Percentiles rank a stretch among this genome's conserved stretches.
Evolutionary conservation across 305 asterid genomes (phyloP).

Genomic region (Fraxinus greggii): DNA sequence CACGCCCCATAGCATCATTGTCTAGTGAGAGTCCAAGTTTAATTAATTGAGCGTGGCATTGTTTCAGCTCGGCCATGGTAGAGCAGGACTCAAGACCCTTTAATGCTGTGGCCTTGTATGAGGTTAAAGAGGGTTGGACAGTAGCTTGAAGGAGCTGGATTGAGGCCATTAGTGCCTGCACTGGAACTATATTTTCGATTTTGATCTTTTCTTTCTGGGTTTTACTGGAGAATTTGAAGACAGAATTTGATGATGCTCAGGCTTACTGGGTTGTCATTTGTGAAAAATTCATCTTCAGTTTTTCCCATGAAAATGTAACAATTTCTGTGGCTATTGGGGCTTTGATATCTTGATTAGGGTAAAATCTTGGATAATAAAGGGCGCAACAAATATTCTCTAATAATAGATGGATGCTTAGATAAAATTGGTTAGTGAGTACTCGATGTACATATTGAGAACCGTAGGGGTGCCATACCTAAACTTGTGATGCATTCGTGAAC

Average conservation of each 20-base stretch:
- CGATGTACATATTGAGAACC: background rate
- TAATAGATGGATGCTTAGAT: background rate
- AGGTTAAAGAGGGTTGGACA: conserved; percentile 21
- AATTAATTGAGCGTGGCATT: conserved; percentile 62
- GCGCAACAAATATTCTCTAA: background rate
- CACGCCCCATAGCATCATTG: conserved; percentile 69
- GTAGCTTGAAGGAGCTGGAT: conserved; percentile 29
- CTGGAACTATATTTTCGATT: background rate
- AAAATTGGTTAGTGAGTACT: background rate
- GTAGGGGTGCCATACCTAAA: background rate
- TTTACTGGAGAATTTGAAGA: background rate
- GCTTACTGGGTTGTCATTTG: background rate
- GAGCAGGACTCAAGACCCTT: conserved; percentile 54
- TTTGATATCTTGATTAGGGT: background rate
- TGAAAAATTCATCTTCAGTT: background rate
- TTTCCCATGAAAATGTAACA: background rate
- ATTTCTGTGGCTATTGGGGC: background rate
- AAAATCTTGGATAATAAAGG: background rate
- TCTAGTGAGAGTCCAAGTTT: conserved; percentile 62
- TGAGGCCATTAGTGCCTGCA: conserved; percentile 18
- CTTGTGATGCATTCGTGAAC: background rate
- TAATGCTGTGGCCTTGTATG: conserved; percentile 26
- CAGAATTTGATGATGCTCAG: background rate
- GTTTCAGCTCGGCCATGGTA: conserved; percentile 65
- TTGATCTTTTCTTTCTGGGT: background rate